Base-by-base conservation (phyloP, 441 rosid species). In the Euphorbia celastroides region DNA sequence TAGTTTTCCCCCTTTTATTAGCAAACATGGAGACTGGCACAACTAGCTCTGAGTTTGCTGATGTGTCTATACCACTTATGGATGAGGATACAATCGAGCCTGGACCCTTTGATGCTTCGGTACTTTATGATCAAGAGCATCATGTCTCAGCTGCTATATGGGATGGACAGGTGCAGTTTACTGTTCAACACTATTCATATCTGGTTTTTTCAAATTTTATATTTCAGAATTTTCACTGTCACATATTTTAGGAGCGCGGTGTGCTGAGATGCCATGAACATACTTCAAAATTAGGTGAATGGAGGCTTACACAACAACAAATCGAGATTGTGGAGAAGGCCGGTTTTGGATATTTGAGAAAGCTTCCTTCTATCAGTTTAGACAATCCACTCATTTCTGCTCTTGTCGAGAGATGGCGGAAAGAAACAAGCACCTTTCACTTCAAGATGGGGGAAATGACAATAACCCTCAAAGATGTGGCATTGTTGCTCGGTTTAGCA, bases 261-360 rank as follows among this genome's bases (percentile, higher is more conserved):
- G 89, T 80, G 46, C 86, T 89, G 63, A 84, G 93, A 74, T 87
- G 92, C 60, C 96, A 87, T 27, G 96, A 86, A 65, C 85, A 87
- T 68, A 89, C 96, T 0, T 86, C 89, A 27, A 84, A 87, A 73
- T 82, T 89, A 22, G 87, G 84, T 48, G 91, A 85, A 62, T 89
- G 96, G 93, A 89, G 81, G 79, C 86, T 87, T 57, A 83, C 81
- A 0, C 69, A 64, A 31, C 79, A 76, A 36, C 96, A 87, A 63
- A 76, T 79, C 28, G 86, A 78, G 56, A 74, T 86, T 72, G 90
- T 87, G 9, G 80, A 81, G 25, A 87, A 75, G 75, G 93, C 88
- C 7, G 91, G 96, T 34, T 89, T 89, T 74, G 87, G 81, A 71
- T 72, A 82, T 76, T 84, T 89, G 59, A 78, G 87, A 67, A 72